These are phyloP conservation scores for Eimeria maxima DNA, from an alignment of 169 alveolate genomes.

Conservation along the genomic window DNA sequence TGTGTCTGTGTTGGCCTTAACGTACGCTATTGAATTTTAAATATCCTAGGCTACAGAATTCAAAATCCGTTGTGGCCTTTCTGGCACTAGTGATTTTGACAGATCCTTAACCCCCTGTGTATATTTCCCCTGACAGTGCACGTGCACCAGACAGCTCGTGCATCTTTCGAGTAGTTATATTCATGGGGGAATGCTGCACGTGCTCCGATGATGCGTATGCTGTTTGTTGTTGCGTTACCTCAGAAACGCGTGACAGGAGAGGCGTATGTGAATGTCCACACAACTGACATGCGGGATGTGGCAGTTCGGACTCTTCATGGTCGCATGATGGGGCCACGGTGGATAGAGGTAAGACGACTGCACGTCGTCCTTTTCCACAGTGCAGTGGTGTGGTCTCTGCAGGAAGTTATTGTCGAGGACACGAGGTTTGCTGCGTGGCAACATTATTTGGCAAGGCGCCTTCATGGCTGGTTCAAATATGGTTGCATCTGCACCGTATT, in stretches of 20 bases:
- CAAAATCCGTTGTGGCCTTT: not conserved
- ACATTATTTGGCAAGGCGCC: not conserved
- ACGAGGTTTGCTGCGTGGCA: not conserved
- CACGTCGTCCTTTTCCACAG: not conserved
- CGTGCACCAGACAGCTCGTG: not conserved
- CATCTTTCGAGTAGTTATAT: not conserved
- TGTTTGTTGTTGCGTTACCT: not conserved
- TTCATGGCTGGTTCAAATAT: not conserved
- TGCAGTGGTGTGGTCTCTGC: not conserved
- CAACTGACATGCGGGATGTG: constrained; percentile 79
- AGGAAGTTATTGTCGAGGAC: not conserved
- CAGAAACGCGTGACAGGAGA: constrained; percentile 86
- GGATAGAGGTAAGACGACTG: constrained; percentile 85
- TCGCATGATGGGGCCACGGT: constrained; percentile 86
- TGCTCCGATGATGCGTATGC: not conserved
- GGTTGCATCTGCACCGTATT: not conserved
- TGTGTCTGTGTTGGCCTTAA: constrained; percentile 79
- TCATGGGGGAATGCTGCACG: not conserved
- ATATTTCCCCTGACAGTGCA: not conserved
- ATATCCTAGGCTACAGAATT: not conserved
- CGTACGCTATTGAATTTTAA: constrained; percentile 3
- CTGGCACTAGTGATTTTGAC: not conserved
- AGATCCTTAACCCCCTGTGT: not conserved
- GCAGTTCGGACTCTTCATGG: constrained; percentile 86
- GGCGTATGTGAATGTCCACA: constrained; percentile 87